phyloP scores from a whole-genome alignment of 2,329 filamentous ascomycete genomes.

The Curvularia lunata region DNA sequence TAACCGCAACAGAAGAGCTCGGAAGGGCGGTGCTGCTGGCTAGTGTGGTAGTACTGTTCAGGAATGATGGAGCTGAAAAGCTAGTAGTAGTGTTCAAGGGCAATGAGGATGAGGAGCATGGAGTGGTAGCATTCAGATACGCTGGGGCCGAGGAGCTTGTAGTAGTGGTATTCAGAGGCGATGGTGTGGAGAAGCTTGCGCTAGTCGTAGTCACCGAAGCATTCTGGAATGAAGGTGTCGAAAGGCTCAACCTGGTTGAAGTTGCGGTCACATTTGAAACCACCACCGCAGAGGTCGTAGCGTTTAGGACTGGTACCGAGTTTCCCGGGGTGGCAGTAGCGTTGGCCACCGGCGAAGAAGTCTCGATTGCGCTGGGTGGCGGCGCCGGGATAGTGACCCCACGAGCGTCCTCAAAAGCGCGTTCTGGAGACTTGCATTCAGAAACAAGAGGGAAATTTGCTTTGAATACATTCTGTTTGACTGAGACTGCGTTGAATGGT shows the following conservation, averaged over 20 bases:
- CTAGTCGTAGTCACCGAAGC: not conserved
- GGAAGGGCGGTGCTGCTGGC: not conserved
- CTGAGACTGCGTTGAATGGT: constrained; percentile 20
- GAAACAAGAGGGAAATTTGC: constrained; percentile 29
- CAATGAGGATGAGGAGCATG: too few relatives aligned
- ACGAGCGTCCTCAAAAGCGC: constrained; percentile 5
- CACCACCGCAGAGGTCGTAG: not conserved
- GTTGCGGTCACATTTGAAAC: not conserved
- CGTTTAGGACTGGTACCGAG: not conserved
- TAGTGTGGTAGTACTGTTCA: not conserved
- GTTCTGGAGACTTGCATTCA: constrained; percentile 23
- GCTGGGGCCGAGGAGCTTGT: too few relatives aligned
- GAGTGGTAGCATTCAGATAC: too few relatives aligned
- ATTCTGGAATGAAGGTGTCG: not conserved
- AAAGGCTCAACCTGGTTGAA: not conserved
- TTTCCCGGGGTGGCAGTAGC: not conserved
- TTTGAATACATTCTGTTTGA: constrained; percentile 29
- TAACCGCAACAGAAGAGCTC: not conserved
- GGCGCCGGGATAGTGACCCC: constrained; percentile 8
- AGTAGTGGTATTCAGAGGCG: too few relatives aligned
- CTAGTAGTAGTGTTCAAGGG: too few relatives aligned
- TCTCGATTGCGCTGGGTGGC: not conserved
- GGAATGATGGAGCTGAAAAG: too few relatives aligned
- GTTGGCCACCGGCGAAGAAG: not conserved
- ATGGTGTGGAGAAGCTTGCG: not conserved